phyloP scores from a whole-genome alignment of 139 green algal genomes.

The Volvox reticuliferus region DNA sequence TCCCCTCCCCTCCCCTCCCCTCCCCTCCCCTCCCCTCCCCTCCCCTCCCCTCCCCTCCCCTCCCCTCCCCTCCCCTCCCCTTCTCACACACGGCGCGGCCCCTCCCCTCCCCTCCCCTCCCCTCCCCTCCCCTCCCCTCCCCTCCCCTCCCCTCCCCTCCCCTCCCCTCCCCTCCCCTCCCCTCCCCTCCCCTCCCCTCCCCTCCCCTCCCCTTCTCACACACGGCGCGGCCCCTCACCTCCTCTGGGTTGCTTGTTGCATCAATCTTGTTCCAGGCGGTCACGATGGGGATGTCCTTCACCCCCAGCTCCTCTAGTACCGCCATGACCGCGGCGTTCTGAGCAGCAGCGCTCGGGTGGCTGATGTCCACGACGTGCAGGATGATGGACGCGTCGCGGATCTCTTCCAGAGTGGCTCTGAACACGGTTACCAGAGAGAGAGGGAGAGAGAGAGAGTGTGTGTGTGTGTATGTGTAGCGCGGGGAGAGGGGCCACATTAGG shows the following conservation, averaged over 20 bases:
- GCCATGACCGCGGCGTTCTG: conserved; percentile 83
- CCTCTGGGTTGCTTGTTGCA: conserved; percentile 65
- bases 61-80: too few relatives aligned
- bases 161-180: too few relatives aligned
- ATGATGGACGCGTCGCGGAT: conserved; percentile 85
- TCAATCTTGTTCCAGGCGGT: conserved; percentile 98
- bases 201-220: too few relatives aligned
- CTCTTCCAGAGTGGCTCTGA: conserved; percentile 95
- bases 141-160: too few relatives aligned
- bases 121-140: too few relatives aligned
- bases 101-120: too few relatives aligned
- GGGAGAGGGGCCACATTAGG: not conserved
- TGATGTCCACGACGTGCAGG: conserved; percentile 96
- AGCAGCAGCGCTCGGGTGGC: conserved; percentile 76
- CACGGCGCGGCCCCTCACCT: too few relatives aligned
- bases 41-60: too few relatives aligned
- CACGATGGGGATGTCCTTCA: conserved; percentile 77
- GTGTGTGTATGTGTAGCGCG: not conserved
- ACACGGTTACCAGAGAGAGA: not conserved
- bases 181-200: too few relatives aligned
- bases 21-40: too few relatives aligned
- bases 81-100: too few relatives aligned
- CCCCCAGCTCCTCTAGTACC: conserved; percentile 84
- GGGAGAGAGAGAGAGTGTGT: not conserved
- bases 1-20: too few relatives aligned